A percentile compares a stretch with the other conserved stretches of the same genome.
Evolutionary conservation across 495 filamentous ascomycete species (phyloP).

Genomic region (Penicillium egyptiacum): DNA sequence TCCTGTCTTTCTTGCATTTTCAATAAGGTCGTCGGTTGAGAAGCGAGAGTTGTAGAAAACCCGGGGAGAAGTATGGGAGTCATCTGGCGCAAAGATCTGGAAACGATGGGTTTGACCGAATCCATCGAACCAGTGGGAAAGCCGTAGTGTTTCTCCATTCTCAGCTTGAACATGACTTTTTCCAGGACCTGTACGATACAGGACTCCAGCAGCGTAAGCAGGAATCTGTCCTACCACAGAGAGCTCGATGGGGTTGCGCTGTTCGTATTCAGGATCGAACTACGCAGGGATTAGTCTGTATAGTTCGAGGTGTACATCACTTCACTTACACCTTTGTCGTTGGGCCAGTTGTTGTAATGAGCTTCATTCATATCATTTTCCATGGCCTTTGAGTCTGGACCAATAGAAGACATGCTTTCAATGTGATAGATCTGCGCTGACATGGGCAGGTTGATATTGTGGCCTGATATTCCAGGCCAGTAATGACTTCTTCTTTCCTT

Average conservation of each 20-base stretch:
- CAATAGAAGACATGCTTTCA: slow-evolving; percentile 14
- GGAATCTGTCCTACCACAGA: slow-evolving; percentile 50
- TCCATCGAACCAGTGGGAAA: slow-evolving; percentile 80
- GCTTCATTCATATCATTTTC: neutral
- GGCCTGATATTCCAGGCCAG: neutral
- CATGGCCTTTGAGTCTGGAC: neutral
- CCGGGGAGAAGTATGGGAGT: slow-evolving; percentile 26
- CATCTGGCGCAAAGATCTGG: slow-evolving; percentile 50
- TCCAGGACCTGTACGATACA: slow-evolving; percentile 75
- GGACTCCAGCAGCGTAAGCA: slow-evolving; percentile 55
- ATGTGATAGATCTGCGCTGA: neutral
- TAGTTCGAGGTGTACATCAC: neutral
- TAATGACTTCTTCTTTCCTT: neutral
- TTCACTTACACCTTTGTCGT: slow-evolving; percentile 25
- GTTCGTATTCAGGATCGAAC: slow-evolving; percentile 54
- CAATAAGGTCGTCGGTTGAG: slow-evolving; percentile 56
- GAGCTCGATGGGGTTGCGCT: slow-evolving; percentile 49
- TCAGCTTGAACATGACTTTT: slow-evolving; percentile 56
- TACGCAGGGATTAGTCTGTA: slow-evolving; percentile 21
- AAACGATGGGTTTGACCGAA: slow-evolving; percentile 74
- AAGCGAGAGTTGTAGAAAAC: slow-evolving; percentile 74
- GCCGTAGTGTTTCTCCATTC: slow-evolving; percentile 52
- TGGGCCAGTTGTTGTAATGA: slow-evolving; percentile 30
- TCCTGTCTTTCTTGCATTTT: slow-evolving; percentile 56
- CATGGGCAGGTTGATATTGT: neutral